Percentiles rank a stretch among this genome's conserved stretches.
Evolutionary conservation across 2,329 filamentous ascomycete genomes (phyloP).

Genomic region (Fonsecaea erecta): DNA sequence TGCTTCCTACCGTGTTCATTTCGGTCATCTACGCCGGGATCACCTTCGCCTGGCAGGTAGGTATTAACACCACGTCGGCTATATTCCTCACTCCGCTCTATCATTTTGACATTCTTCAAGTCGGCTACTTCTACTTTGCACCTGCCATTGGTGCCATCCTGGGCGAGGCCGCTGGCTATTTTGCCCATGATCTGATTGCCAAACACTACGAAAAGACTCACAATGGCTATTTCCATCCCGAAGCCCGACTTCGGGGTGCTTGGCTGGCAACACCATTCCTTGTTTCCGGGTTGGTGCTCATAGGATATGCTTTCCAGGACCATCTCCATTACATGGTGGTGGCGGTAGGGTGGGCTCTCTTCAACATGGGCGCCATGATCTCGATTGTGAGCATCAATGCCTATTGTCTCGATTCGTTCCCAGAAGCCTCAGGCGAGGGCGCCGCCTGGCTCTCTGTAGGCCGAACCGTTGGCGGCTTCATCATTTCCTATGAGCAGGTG

Average conservation of each 20-base stretch:
- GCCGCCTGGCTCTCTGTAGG: constrained; percentile 57
- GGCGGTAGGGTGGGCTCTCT: constrained; percentile 57
- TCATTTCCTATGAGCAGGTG: constrained; percentile 55
- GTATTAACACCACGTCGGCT: constrained; percentile 60
- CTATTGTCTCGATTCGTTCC: constrained; percentile 60
- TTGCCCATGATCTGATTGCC: constrained; percentile 43
- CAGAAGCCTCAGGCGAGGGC: constrained; percentile 58
- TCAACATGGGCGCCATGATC: constrained; percentile 44
- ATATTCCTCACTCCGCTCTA: constrained; percentile 50
- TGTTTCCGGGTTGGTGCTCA: constrained; percentile 41
- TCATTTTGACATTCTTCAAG: background rate
- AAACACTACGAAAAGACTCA: constrained; percentile 28
- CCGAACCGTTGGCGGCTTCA: constrained; percentile 55
- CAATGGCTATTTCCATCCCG: constrained; percentile 38
- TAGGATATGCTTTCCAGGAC: constrained; percentile 45
- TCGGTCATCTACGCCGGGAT: constrained; percentile 45
- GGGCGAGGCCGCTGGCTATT: constrained; percentile 43
- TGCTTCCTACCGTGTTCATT: constrained; percentile 45
- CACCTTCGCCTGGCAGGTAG: constrained; percentile 49
- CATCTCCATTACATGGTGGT: constrained; percentile 58
- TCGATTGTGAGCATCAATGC: constrained; percentile 44
- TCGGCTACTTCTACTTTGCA: constrained; percentile 41
- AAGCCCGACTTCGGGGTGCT: constrained; percentile 44
- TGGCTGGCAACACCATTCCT: constrained; percentile 43
- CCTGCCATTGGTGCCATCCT: constrained; percentile 45